Percentiles rank a stretch among this genome's conserved stretches.
These are phyloP conservation scores for Diaporthe citriasiana DNA, from an alignment of 2,329 filamentous ascomycete genomes.

Conservation along the genomic window DNA sequence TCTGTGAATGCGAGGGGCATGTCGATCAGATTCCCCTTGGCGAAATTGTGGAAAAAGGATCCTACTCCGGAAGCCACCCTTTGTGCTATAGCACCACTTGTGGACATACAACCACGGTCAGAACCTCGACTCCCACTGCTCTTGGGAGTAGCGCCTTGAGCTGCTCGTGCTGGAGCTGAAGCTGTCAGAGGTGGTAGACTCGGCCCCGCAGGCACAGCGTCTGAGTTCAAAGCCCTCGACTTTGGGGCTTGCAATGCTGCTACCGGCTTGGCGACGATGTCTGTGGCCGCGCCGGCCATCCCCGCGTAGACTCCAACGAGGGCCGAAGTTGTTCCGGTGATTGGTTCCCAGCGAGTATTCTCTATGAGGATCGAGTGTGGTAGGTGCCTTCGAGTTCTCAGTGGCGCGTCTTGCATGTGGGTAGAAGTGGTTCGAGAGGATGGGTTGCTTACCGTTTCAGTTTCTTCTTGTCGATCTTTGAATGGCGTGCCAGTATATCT, in stretches of 20 bases:
- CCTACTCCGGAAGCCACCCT: not conserved
- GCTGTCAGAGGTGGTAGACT: not conserved
- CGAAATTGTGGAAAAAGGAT: not conserved
- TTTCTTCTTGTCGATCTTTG: not conserved
- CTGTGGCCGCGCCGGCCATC: not conserved
- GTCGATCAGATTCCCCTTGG: conserved; percentile 6
- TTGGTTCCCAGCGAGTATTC: not conserved
- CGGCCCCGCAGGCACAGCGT: not conserved
- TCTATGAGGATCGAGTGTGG: not conserved
- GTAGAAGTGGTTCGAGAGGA: accelerated
- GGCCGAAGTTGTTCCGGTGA: conserved; percentile 6
- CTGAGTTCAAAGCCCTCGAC: not conserved
- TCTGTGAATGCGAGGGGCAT: conserved; percentile 6
- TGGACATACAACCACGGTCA: not conserved
- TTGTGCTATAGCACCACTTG: not conserved
- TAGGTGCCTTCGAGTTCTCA: not conserved
- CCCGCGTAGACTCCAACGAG: not conserved
- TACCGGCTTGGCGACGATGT: not conserved
- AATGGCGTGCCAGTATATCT: not conserved
- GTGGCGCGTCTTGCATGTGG: not conserved
- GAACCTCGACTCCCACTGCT: not conserved
- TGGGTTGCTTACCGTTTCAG: not conserved
- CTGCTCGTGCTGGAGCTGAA: too few relatives aligned
- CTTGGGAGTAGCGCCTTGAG: accelerated
- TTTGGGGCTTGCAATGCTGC: conserved; percentile 8